phyloP scores from a whole-genome alignment of 2,329 filamentous ascomycete species.

The Bipolaris gigantea region DNA sequence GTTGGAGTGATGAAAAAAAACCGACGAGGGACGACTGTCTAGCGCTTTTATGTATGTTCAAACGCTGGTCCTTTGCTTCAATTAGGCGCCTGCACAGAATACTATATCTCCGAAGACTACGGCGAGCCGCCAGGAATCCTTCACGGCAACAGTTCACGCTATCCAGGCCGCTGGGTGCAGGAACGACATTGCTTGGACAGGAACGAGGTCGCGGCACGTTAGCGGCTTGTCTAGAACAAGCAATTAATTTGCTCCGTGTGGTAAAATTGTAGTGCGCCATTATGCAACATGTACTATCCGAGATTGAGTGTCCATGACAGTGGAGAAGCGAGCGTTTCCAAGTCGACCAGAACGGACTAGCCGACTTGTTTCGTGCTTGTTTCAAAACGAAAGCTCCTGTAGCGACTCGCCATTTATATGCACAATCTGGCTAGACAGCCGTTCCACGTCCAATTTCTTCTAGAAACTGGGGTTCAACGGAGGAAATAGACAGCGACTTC shows the following conservation, averaged over 20 bases:
- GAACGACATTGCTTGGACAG: slow-evolving; percentile 16
- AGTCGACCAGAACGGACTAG: slow-evolving; percentile 23
- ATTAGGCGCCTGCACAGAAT: slow-evolving; percentile 18
- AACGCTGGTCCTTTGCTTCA: slow-evolving; percentile 17
- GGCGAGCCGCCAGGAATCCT: slow-evolving; percentile 22
- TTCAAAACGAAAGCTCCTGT: slow-evolving; percentile 27
- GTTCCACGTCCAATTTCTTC: background rate
- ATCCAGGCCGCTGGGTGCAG: slow-evolving; percentile 5
- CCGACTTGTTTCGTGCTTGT: slow-evolving; percentile 15
- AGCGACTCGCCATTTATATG: slow-evolving; percentile 9
- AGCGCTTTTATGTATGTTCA: slow-evolving; percentile 6
- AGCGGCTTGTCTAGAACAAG: slow-evolving; percentile 19
- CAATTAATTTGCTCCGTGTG: slow-evolving; percentile 9
- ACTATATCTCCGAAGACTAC: slow-evolving; percentile 17
- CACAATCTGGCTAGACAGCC: background rate
- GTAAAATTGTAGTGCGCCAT: slow-evolving; percentile 12
- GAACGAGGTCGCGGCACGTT: slow-evolving; percentile 13
- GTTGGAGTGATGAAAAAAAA: slow-evolving; percentile 19
- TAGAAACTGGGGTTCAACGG: background rate
- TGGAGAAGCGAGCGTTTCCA: slow-evolving; percentile 29
- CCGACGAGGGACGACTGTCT: background rate
- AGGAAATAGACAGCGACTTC: background rate
- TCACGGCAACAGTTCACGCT: slow-evolving; percentile 21
- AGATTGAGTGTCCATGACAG: slow-evolving; percentile 24
- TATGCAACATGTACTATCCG: slow-evolving; percentile 22